phyloP scores from a whole-genome alignment of 1,284 basidiomycete species.

The Trichosporon sp. region DNA sequence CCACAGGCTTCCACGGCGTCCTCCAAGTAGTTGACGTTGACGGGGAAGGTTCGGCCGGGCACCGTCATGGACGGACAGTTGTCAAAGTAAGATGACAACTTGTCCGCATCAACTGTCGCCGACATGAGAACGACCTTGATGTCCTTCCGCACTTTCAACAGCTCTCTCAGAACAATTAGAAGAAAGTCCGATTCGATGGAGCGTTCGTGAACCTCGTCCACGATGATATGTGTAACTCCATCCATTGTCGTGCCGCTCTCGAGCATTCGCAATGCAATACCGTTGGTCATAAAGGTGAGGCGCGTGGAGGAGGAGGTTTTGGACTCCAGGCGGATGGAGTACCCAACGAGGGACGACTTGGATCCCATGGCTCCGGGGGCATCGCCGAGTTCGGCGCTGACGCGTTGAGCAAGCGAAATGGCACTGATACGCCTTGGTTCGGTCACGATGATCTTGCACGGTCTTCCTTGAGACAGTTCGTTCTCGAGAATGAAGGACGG shows the following conservation, averaged over 20 bases:
- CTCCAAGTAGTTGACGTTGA: constrained; percentile 83
- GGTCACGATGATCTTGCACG: constrained; percentile 93
- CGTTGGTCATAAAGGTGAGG: constrained; percentile 86
- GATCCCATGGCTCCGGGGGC: constrained; percentile 77
- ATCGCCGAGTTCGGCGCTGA: constrained; percentile 92
- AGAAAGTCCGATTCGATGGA: constrained; percentile 98
- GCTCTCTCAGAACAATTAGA: constrained; percentile 89
- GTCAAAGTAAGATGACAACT: constrained; percentile 90
- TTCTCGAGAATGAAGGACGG: constrained; percentile 94
- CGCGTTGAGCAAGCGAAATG: constrained; percentile 93
- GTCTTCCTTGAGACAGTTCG: constrained; percentile 74
- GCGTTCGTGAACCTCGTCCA: constrained; percentile 74
- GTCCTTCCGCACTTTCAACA: constrained; percentile 75
- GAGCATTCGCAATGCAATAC: constrained; percentile 95
- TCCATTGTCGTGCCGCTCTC: constrained; percentile 78
- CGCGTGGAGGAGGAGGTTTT: constrained; percentile 79
- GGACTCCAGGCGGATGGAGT: constrained; percentile 92
- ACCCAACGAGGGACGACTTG: constrained; percentile 80
- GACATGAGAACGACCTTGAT: constrained; percentile 97
- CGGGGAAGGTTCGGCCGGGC: constrained; percentile 96
- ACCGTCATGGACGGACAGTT: constrained; percentile 85
- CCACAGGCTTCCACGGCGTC: constrained; percentile 84
- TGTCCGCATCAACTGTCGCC: constrained; percentile 92
- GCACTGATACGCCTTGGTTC: constrained; percentile 97
- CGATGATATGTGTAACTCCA: constrained; percentile 70